Evolutionary conservation across 164 flowering plant genomes (phyloP).

Genomic region (Stephania japonica): DNA sequence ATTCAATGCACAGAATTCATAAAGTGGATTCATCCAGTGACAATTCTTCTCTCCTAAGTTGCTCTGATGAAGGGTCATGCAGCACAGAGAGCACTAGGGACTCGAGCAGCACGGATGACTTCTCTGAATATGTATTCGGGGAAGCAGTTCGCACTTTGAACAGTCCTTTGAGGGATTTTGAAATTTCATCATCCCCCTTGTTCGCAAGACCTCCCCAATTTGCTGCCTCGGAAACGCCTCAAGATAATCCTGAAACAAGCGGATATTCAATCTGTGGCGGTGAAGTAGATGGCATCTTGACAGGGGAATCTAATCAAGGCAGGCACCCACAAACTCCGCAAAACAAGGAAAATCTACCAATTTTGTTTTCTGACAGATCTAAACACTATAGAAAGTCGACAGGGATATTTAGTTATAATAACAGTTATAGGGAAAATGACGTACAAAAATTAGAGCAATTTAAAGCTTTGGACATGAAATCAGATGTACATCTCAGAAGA

Average conservation of each 20-base stretch:
- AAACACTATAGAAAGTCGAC: constrained; percentile 41
- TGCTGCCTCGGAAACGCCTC: constrained; percentile 17
- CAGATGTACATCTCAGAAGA: constrained; percentile 34
- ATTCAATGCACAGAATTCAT: constrained; percentile 22
- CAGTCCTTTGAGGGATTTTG: constrained; percentile 44
- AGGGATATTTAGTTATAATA: constrained; percentile 4
- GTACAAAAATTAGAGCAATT: constrained; percentile 28
- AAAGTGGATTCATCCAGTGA: constrained; percentile 75
- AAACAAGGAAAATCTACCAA: constrained; percentile 20
- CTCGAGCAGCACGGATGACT: constrained; percentile 68
- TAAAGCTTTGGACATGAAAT: constrained; percentile 28
- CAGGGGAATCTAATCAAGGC: constrained; percentile 8
- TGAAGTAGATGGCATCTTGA: constrained; percentile 6
- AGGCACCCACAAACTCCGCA: constrained; percentile 11
- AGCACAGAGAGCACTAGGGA: constrained; percentile 74
- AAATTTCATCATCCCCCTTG: constrained; percentile 35
- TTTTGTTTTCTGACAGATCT: constrained; percentile 38
- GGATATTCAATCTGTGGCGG: constrained; percentile 10
- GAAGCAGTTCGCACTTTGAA: constrained; percentile 34
- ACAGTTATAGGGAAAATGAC: constrained; percentile 40
- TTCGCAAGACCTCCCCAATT: constrained; percentile 22
- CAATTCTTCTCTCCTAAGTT: constrained; percentile 62
- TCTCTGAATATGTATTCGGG: constrained; percentile 55
- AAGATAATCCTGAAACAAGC: constrained; percentile 18
- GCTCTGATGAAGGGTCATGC: constrained; percentile 80